Base-by-base conservation (phyloP, 2,329 filamentous ascomycete genomes). In the Aspergillus tamarii region DNA sequence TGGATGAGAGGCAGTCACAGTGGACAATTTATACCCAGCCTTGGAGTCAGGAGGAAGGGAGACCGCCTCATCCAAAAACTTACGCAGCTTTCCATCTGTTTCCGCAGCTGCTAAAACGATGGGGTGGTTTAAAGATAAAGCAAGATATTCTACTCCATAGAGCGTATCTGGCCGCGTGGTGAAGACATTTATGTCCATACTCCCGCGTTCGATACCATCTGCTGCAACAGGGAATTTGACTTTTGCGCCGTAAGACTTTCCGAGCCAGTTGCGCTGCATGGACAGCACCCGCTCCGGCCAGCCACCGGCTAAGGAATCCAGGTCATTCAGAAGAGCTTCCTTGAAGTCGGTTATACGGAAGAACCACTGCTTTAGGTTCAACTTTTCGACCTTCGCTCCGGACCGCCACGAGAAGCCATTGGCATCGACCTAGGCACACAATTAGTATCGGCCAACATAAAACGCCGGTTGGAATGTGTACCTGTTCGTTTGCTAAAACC, bases 221-320 rank as follows among this genome's bases (percentile, higher is more conserved):
- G 66, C 79, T 71, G 63, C 80, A 43, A 94, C 76, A 1, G 86
- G 85, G 65, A 96, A 96, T 70, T 87, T 88, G 73, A 96, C 84
- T 65, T 86, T 84, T 19, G 90, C 90, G 28, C 92, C 92, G 11
- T 83, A 82, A 1, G 92, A 95, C 72, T 89, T 91, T 32, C 93
- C 93, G 30, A 97, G 84, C 93, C 93, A 97, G 74, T 96, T 93
- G 70, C 85, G 88, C 76, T 97, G 93, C 87, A 95, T 93, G 4
- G 90, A 82, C 39, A 94, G 72, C 10, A 97, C 93, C 70, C 89
- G 87, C 68, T 95, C 91, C 0, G 93, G 93, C 93, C 93, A 97
- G 23, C 85, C 85, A 2, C 84, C 85, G 14, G 86, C 83, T 41
- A 96, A 83, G 4, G 82, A 78, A 34, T 92, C 87, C 1, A 96